These are phyloP conservation scores for Eucalyptus dawsonii DNA, from an alignment of 345 rosid genomes.

Conservation along the genomic window DNA sequence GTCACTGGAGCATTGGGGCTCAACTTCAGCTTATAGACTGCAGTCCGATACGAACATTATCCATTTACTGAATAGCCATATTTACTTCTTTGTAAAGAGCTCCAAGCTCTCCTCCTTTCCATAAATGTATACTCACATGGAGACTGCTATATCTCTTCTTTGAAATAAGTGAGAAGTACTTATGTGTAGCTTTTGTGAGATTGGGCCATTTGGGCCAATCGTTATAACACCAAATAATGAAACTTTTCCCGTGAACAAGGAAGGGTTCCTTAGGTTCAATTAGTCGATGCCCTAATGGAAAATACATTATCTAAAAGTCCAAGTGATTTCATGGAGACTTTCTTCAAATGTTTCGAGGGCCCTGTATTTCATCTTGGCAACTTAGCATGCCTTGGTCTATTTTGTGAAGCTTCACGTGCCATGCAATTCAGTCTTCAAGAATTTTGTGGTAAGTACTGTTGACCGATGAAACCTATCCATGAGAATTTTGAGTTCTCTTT, in stretches of 20 bases:
- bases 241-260: neutral
- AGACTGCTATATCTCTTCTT: neutral
- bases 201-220: neutral
- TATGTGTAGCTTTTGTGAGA: neutral
- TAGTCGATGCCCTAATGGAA: neutral
- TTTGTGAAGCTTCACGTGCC: neutral
- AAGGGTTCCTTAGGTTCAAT: neutral
- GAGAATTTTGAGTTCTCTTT: neutral
- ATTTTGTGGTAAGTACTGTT: neutral
- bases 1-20: too few relatives aligned
- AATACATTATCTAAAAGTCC: neutral
- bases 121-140: neutral
- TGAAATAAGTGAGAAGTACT: neutral
- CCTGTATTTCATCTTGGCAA: neutral
- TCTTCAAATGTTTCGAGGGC: neutral
- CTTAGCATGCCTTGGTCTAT: neutral
- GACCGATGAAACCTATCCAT: neutral
- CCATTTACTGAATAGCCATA: neutral
- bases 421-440: neutral
- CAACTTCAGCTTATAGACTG: neutral
- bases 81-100: neutral
- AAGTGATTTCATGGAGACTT: neutral
- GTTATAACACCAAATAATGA: neutral
- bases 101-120: neutral
- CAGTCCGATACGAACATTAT: neutral